phyloP scores from a whole-genome alignment of 352 stramenopile species.

The Pilasporangium apinafurcum region DNA sequence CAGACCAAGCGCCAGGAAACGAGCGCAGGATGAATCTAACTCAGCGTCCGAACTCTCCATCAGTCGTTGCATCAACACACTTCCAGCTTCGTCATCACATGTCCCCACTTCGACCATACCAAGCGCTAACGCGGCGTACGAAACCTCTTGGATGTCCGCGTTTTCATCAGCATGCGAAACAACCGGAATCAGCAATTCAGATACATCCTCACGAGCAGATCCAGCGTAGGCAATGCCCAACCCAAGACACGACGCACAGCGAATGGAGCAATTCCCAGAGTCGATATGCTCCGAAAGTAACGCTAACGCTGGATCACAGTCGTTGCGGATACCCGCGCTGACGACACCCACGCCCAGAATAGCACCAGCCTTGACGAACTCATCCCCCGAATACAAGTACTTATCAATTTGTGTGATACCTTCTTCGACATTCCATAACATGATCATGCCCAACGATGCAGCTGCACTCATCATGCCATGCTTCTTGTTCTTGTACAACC shows the following conservation, averaged over 20 bases:
- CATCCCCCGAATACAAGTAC: slow-evolving; percentile 98
- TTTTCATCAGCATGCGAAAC: slow-evolving; percentile 88
- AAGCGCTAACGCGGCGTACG: slow-evolving; percentile 93
- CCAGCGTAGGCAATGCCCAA: slow-evolving; percentile 98
- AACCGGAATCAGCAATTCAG: slow-evolving; percentile 94
- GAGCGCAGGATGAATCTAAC: slow-evolving; percentile 93
- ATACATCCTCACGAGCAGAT: slow-evolving; percentile 94
- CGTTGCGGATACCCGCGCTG: slow-evolving; percentile 91
- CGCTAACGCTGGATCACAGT: slow-evolving; percentile 95
- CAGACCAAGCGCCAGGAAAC: slow-evolving; percentile 96
- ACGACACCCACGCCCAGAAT: slow-evolving; percentile 97
- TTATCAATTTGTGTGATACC: slow-evolving; percentile 99
- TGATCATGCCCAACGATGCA: slow-evolving; percentile 96
- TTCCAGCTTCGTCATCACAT: slow-evolving; percentile 96
- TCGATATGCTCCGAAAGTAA: slow-evolving; percentile 97
- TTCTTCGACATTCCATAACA: slow-evolving; percentile 99
- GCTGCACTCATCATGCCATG: slow-evolving; percentile 98
- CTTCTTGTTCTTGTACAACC: slow-evolving; percentile 99
- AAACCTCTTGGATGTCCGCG: slow-evolving; percentile 90
- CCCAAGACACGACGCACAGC: slow-evolving; percentile 91
- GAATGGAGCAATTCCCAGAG: slow-evolving; percentile 91
- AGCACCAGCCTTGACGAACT: slow-evolving; percentile 97
- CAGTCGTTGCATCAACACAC: slow-evolving; percentile 94
- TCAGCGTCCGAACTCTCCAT: slow-evolving; percentile 98
- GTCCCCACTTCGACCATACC: slow-evolving; percentile 98